Evolutionary conservation across 345 rosid species (phyloP).

Genomic region (Boechera divaricarpa): DNA sequence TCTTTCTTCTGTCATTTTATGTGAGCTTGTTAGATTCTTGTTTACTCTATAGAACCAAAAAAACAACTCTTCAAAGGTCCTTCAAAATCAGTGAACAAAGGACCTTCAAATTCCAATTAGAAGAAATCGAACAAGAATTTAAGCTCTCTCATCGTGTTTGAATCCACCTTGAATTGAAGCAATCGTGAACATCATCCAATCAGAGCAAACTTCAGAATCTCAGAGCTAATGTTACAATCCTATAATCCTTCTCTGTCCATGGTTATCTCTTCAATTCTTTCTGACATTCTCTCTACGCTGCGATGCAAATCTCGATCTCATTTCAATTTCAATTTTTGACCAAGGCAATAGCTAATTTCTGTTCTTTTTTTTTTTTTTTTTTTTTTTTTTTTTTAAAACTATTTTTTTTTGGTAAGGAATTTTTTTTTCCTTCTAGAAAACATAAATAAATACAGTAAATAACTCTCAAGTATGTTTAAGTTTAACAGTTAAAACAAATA

Average conservation of each 20-base stretch:
- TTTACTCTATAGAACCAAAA: not conserved
- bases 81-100: not conserved
- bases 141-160: not conserved
- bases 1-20: not conserved
- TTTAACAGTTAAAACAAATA: too few species aligned
- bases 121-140: not conserved
- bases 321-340: too few species aligned
- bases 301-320: not conserved
- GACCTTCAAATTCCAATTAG: not conserved
- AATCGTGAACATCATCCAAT: not conserved
- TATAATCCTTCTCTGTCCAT: not conserved
- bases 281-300: too few species aligned
- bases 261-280: too few species aligned
- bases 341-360: too few species aligned
- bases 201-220: not conserved
- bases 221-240: too few species aligned
- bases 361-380: too few species aligned
- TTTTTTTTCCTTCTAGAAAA: too few species aligned
- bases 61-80: not conserved
- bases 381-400: too few species aligned
- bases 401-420: too few species aligned
- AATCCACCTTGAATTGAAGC: not conserved
- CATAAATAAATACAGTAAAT: too few species aligned
- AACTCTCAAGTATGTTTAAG: too few species aligned
- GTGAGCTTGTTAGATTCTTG: constrained; percentile 10